Base-by-base conservation (phyloP, 2,329 filamentous ascomycete species). In the Helotiales sp. region DNA sequence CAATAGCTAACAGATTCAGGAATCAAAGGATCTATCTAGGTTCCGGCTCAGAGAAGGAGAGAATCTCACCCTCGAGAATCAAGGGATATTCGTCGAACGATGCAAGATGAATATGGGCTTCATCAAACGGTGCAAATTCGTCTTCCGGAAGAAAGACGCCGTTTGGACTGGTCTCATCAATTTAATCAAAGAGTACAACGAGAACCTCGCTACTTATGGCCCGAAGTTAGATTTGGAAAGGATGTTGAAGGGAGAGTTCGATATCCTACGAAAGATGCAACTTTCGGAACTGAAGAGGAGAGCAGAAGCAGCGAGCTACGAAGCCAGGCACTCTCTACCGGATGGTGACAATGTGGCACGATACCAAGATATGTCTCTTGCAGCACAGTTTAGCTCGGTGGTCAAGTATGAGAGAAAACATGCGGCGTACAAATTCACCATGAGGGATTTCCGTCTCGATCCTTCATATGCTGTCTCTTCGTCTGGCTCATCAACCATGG, bases 381-480 rank as follows among this genome's bases (percentile, higher is more conserved):
- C 73, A 30, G 70, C 73, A 2, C 69, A 73, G 40, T 75, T 75
- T 49, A 72, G 69, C 47, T 61, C 66, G 1, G 72, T 74, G 0
- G 69, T 74, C 32, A 71, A 71, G 30, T 74, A 66, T 47, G 72
- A 74, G 58, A 49, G 72, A 11, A 64, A 70, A 20, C 72, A 74
- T 45, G 65, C 70, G 3, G 70, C 71, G 5, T 69, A 70, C 64
- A 72, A 72, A 20, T 75, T 75, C 26, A 66, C 71, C 2, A 71
- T 75, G 73, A 50, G 68, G 40, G 72, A 75, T 54, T 75, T 74
- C 58, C 59, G 73, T 54, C 58, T 75, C 1, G 73, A 75, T 60
- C 66, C 69, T 22, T 61, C 70, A 0, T 75, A 75, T 49, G 52
- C 69, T 6, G 47, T 74, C 17, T 65, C 70, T 2, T 74, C 71